Evolutionary conservation across 495 filamentous ascomycete genomes (phyloP), one percentile per base, ranked within the genome.

Genomic region (Acidiella bohemica): DNA sequence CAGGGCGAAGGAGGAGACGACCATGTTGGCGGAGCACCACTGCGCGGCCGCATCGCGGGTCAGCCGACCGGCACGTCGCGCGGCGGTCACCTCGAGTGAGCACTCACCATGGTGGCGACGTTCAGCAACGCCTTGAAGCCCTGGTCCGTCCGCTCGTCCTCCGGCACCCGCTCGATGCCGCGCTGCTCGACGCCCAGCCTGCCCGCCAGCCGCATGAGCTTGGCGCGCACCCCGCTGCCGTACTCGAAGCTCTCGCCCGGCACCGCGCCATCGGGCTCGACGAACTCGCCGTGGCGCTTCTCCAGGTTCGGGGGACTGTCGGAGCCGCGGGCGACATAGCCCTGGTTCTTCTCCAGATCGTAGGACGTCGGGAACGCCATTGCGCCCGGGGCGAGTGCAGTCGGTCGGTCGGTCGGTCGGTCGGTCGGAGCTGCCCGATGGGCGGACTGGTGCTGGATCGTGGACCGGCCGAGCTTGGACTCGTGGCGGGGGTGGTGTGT

Each of bases 21-120:
- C 79, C 77, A 88, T 80, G 60, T 88, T 88, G 44, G 80, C 78
- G 0, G 81, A 78, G 36, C 85, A 58, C 83, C 84, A 88, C 83
- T 86, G 53, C 14, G 27, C 17, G 11, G 37, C 55, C 33, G 10
- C 36, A 10, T 19, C 10, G 17, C n/a, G 28, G 16, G 10, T 18
- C 0, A 37, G 12, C 21, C 13, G 17, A 29, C 12, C 13, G 20
- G 34, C 34, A 47, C 44, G 26, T 50, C 25, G 37, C 9, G 12
- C 19, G 1, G 11, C 26, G 31, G 16, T 14, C 2, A 7, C 12
- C 21, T 49, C 10, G 59, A 26, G 19, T 34, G 2, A 18, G 8
- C 22, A 25, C 69, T 50, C 69, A 86, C 81, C 76, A 88, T 72
- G 32, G 78, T 84, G 25, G 75, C 78, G 44, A 84, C 68, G 55